Evolutionary conservation across 306 rosid species (phyloP), one percentile per base, ranked within the genome.

Genomic region (Prunus mira): DNA sequence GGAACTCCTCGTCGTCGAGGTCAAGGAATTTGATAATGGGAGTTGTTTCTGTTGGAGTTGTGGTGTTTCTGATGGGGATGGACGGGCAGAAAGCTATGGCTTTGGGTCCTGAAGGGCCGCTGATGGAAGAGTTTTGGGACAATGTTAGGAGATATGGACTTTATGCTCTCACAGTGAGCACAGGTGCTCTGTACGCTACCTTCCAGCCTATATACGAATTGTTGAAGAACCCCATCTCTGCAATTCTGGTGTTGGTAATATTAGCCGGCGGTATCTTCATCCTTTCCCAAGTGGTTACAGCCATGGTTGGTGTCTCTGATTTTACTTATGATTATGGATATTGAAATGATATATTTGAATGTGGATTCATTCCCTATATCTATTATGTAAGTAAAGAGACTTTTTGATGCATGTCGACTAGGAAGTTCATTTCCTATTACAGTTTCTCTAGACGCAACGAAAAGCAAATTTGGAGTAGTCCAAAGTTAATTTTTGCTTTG

Each of bases 91-190:
- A 84, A 86, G 99, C 93, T 7, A 38, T 79, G 88, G 99, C 99
- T 60, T 79, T 95, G 32, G 97, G 97, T 2, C 97, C 97, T 0
- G 91, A 90, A 87, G 97, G 99, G 45, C 99, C 97, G 20, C 83
- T 95, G 28, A 84, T 90, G 79, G 99, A 95, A 49, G 99, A 92
- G 77, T 95, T 95, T 71, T 95, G 99, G 99, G 99, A 95, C 12
- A 92, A 95, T 17, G 97, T 95, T 0, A 83, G 99, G 66, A 88
- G 97, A 80, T 92, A 95, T 71, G 97, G 79, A 9, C 78, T 95
- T 3, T 95, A 95, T 22, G 97, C 99, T 28, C 87, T 95, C 12
- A 95, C 88, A 0, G 99, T 93, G 9, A 93, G 98, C 74, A 88
- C 96, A 18, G 96, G 97, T 51, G 98, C 98, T 49, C 28, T 93